phyloP scores from a whole-genome alignment of 1,139 yeast genomes.

The Yamadazyma sp. region DNA sequence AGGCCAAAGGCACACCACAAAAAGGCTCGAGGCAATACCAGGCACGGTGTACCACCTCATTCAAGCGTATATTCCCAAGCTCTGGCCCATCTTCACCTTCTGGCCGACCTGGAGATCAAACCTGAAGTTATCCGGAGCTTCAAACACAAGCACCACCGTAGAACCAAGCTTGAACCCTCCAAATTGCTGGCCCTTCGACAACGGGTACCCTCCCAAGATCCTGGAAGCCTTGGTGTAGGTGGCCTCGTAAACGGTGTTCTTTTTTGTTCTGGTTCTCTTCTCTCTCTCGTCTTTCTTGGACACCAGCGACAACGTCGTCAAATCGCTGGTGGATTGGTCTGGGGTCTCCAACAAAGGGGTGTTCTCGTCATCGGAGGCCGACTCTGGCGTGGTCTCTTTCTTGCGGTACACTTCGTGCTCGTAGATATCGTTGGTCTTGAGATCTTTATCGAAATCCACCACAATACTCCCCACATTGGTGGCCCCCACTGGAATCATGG shows the following conservation, averaged over 20 bases:
- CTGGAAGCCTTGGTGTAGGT: slow-evolving; percentile 81
- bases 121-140: slow-evolving; percentile 81
- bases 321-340: slow-evolving; percentile 4
- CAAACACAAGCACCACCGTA: slow-evolving; percentile 93
- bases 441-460: slow-evolving; percentile 87
- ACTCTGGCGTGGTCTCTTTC: slow-evolving; percentile 2
- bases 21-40: too few relatives aligned
- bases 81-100: slow-evolving; percentile 81
- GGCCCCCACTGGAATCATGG: slow-evolving; percentile 99
- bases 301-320: background rate
- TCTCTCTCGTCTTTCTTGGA: slow-evolving; percentile 4
- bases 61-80: slow-evolving; percentile 55
- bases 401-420: slow-evolving; percentile 51
- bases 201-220: slow-evolving; percentile 84
- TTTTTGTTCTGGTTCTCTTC: slow-evolving; percentile 46
- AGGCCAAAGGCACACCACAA: too few relatives aligned
- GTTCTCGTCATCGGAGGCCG: slow-evolving; percentile 28
- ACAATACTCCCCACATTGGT: slow-evolving; percentile 96
- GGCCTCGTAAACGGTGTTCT: slow-evolving; percentile 91
- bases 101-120: slow-evolving; percentile 73
- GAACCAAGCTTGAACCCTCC: slow-evolving; percentile 97
- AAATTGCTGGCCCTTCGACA: slow-evolving; percentile 89
- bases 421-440: slow-evolving; percentile 76
- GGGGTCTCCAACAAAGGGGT: slow-evolving; percentile 29
- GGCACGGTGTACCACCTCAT: too few relatives aligned